Percentiles rank a stretch among this genome's conserved stretches.
These are phyloP conservation scores for Penicillium roqueforti DNA, from an alignment of 495 filamentous ascomycete genomes.

Conservation along the genomic window DNA sequence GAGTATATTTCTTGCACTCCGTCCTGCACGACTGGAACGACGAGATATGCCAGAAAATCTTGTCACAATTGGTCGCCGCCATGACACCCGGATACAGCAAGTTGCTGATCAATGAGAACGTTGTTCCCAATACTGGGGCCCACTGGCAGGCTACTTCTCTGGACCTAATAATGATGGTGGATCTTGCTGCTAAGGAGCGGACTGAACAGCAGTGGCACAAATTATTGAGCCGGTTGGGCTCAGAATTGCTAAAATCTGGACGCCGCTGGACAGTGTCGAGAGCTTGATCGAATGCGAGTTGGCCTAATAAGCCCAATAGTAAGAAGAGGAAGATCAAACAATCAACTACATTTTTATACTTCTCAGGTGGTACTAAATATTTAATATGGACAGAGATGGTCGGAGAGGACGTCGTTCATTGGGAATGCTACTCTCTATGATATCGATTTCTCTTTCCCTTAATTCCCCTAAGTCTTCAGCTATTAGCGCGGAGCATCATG, in stretches of 20 bases:
- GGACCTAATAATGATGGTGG: slow-evolving; percentile 34
- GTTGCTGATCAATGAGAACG: slow-evolving; percentile 31
- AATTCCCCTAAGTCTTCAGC: too few relatives aligned
- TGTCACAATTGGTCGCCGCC: slow-evolving; percentile 28
- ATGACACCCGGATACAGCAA: slow-evolving; percentile 42
- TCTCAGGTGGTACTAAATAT: too few relatives aligned
- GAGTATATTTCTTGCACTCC: slow-evolving; percentile 37
- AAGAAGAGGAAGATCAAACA: too few relatives aligned
- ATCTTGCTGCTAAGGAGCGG: slow-evolving; percentile 26
- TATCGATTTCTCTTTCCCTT: too few relatives aligned
- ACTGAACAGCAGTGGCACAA: slow-evolving; percentile 37
- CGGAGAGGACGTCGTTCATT: too few relatives aligned
- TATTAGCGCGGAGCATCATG: too few relatives aligned
- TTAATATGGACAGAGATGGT: too few relatives aligned
- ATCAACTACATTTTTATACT: too few relatives aligned
- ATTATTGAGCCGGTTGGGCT: slow-evolving; percentile 39
- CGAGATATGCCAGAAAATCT: slow-evolving; percentile 34
- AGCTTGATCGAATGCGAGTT: neutral
- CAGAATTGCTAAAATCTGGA: slow-evolving; percentile 13
- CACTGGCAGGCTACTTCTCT: slow-evolving; percentile 14
- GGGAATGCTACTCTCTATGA: too few relatives aligned
- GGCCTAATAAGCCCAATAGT: neutral
- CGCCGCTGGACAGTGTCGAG: neutral
- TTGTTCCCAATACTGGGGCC: slow-evolving; percentile 28
- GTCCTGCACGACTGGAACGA: slow-evolving; percentile 49